Evolutionary conservation across 2,329 filamentous ascomycete genomes (phyloP), one percentile per base, ranked within the genome.

Genomic region (Elsinoe arachidis): DNA sequence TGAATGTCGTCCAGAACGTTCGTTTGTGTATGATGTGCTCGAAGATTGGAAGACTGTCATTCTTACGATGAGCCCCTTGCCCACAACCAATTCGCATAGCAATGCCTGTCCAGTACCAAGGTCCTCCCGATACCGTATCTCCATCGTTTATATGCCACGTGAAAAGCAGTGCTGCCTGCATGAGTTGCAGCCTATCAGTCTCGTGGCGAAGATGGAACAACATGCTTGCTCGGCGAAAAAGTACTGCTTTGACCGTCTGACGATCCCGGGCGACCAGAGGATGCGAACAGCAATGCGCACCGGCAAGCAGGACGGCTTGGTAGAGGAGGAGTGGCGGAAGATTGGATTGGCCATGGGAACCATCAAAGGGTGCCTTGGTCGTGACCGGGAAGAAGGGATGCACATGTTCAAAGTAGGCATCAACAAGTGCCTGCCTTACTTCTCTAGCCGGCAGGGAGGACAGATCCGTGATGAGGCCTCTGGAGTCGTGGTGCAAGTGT

Each of bases 171-270:
- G 53, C 53, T 2, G 53, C 53, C 21, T 55, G 53, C 3, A 38
- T 55, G 3, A 55, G 23, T 15, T 55, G 38, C 2, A 55, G 37
- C 3, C 53, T 5, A 33, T 55, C 53, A 2, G 53, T 55, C 21
- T 55, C 53, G 12, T 41, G 53, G n/a, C 53, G 35, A 9, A 55
- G 37, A 44, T 55, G 53, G 23, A 26, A 55, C 33, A 55, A 17
- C 53, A 55, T 55, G 38, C 53, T 55, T 23, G 53, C 53, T 14
- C 53, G n/a, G 9, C 53, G 35, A 35, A 55, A 55, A 6, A 55
- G 23, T 5, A 55, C 38, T 23, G 53, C 19, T 17, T 44, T 55
- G 35, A 55, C 53, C 15, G 11, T 41, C 21, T 41, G 38, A n/a
- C 53, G 15, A 26, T 55, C 53, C 14, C 23, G 23, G 7, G 19